These are phyloP conservation scores for Serendipita sp. DNA, from an alignment of 768 basidiomycete species.

Conservation along the genomic window DNA sequence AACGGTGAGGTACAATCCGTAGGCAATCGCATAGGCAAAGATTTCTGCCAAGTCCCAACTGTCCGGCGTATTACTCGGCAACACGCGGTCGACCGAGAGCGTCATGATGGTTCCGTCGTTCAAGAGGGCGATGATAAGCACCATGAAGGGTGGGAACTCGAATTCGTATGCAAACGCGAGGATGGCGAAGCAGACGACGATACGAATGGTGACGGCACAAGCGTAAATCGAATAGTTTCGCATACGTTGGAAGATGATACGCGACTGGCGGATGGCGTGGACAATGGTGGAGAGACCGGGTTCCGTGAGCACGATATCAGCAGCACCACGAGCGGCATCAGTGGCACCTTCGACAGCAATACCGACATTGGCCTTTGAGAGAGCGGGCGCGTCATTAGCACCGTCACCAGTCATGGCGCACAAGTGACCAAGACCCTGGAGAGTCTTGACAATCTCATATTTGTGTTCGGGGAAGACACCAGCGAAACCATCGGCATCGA, in stretches of 20 bases:
- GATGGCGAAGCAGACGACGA: slow-evolving; percentile 93
- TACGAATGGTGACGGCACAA: slow-evolving; percentile 93
- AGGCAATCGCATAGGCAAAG: slow-evolving; percentile 87
- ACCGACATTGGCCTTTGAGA: slow-evolving; percentile 97
- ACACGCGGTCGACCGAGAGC: slow-evolving; percentile 83
- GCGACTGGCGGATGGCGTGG: slow-evolving; percentile 94
- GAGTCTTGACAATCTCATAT: slow-evolving; percentile 98
- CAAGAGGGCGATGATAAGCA: slow-evolving; percentile 89
- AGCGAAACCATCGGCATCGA: slow-evolving; percentile 98
- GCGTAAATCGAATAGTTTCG: slow-evolving; percentile 97
- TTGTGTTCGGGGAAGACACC: slow-evolving; percentile 99
- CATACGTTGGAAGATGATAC: slow-evolving; percentile 99
- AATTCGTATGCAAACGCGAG: slow-evolving; percentile 92
- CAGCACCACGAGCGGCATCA: slow-evolving; percentile 94
- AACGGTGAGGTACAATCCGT: slow-evolving; percentile 81
- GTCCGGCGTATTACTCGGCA: slow-evolving; percentile 85
- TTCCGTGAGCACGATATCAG: slow-evolving; percentile 94
- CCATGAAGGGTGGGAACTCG: slow-evolving; percentile 99
- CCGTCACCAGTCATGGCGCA: slow-evolving; percentile 99
- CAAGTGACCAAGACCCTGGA: slow-evolving; percentile 88
- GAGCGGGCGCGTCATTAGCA: slow-evolving; percentile 95
- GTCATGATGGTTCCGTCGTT: slow-evolving; percentile 99
- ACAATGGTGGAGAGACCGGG: slow-evolving; percentile 98
- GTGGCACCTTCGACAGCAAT: slow-evolving; percentile 99
- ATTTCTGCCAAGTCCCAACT: slow-evolving; percentile 95